Evolutionary conservation across 805 yeast species (phyloP), one percentile per base, ranked within the genome.

Genomic region (Cyberlindnera amylophila): DNA sequence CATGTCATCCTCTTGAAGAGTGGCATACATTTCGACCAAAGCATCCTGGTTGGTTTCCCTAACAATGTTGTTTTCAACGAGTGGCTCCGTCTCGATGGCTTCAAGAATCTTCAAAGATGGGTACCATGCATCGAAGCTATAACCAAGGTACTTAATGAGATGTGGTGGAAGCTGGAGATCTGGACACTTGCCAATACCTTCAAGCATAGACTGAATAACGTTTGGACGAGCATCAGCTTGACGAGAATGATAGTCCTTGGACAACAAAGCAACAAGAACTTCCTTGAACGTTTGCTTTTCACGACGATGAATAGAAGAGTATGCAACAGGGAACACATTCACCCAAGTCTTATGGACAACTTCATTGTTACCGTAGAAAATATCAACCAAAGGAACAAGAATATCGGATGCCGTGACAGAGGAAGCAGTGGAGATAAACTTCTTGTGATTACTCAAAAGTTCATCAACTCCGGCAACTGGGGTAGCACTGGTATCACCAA

Each of bases 1-100:
- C 90, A 91, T 86, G 56, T 93, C 99, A 41, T 87, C 95, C 55
- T 93, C 99, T 54, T 88, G 95, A 40, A 93, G 65, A 8, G 84
- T 79, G 5, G 96, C 82, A 55, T 91, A 93, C 62, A 91, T 68
- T 64, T 95, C 97, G 28, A 89, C 79, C 34, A 93, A 65, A 0
- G 99, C 96, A 65, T 93, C 98, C 47, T 84, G 82, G 44, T 86
- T 88, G 3, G 89, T 82, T 44, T 90, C 96, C 19, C 82, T 74
- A 13, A 91, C 86, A 45, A 82, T 82, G 10, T 79, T 72, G 54
- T 82, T 86, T 24, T 85, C 90, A 33, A 78, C 74, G 4, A 72
- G 64, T 1, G 88, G 82, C 17, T 72, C 66, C 11, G 70, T 65
- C 46, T 74, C 74, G 32, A 86, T 79, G 21, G 79, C 77, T 54